phyloP scores from a whole-genome alignment of 345 rosid species.

The Atalantia buxifolia region DNA sequence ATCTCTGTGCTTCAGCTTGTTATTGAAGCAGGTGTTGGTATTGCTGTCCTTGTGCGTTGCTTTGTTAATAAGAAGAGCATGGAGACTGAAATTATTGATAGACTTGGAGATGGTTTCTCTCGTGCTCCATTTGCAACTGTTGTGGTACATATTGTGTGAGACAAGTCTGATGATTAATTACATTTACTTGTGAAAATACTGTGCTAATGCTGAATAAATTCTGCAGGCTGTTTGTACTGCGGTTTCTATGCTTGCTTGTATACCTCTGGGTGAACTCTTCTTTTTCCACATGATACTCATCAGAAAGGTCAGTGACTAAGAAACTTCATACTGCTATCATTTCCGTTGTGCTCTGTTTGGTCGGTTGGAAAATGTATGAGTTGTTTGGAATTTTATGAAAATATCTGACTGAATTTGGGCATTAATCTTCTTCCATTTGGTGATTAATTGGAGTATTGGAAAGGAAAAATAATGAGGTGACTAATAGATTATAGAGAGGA shows the following conservation, averaged over 20 bases:
- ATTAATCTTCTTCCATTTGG: not conserved
- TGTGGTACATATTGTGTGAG: constrained; percentile 53
- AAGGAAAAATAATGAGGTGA: not conserved
- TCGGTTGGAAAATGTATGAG: not conserved
- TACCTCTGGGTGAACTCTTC: constrained; percentile 93
- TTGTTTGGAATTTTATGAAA: not conserved
- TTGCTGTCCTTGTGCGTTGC: constrained; percentile 84
- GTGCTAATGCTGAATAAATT: constrained; percentile 21
- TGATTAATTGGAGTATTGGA: not conserved
- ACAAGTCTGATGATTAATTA: not conserved
- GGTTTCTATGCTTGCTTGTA: constrained; percentile 85
- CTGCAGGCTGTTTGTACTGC: constrained; percentile 80
- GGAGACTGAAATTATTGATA: constrained; percentile 84
- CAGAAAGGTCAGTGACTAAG: constrained; percentile 61
- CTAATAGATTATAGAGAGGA: not conserved
- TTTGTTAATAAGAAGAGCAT: constrained; percentile 77
- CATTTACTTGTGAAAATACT: constrained; percentile 3
- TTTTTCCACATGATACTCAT: constrained; percentile 94
- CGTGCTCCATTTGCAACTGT: constrained; percentile 93
- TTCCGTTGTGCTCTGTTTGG: not conserved
- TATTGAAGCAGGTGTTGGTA: constrained; percentile 87
- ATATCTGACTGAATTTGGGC: not conserved
- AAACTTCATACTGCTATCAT: constrained; percentile 4
- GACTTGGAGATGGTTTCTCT: constrained; percentile 97
- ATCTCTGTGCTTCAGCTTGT: constrained; percentile 53